Conservation (phyloP, 75 land plant species). For the Pinus tabuliformis region DNA sequence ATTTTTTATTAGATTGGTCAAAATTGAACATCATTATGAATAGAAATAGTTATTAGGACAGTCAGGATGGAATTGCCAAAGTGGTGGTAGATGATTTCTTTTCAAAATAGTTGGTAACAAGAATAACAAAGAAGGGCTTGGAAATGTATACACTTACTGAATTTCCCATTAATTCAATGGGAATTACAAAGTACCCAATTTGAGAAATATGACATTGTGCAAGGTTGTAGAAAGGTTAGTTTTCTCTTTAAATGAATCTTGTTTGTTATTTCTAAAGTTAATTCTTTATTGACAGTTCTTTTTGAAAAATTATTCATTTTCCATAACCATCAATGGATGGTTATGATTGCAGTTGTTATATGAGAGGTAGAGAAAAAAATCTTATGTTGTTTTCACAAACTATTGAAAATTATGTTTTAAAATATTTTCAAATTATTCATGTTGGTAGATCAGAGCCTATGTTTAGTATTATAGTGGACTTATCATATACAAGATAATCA, state of each 20-base stretch:
- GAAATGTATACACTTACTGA: not conserved
- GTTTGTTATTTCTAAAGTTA: too few relatives aligned
- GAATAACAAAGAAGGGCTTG: not conserved
- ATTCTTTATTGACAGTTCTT: too few relatives aligned
- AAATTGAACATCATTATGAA: too few relatives aligned
- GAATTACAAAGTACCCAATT: constrained; percentile 38
- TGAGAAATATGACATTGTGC: too few relatives aligned
- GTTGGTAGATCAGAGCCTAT: not conserved
- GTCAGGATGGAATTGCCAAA: not conserved
- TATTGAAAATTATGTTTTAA: constrained; percentile 29
- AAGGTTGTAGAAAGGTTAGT: too few relatives aligned
- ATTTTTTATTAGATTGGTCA: too few relatives aligned
- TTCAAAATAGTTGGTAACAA: not conserved
- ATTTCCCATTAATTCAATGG: constrained; percentile 12
- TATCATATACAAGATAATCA: too few relatives aligned
- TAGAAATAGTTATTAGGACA: not conserved
- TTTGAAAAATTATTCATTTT: not conserved
- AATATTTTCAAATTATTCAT: not conserved
- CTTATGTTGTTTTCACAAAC: constrained; percentile 48
- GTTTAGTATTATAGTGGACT: not conserved
- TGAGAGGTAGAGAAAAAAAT: constrained; percentile 39
- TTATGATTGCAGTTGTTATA: constrained; percentile 28
- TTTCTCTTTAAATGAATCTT: too few relatives aligned
- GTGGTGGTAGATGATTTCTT: not conserved
- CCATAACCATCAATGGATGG: not conserved